Conservation (phyloP, 75 land plant species). For the Pseudotsuga menziesii region DNA sequence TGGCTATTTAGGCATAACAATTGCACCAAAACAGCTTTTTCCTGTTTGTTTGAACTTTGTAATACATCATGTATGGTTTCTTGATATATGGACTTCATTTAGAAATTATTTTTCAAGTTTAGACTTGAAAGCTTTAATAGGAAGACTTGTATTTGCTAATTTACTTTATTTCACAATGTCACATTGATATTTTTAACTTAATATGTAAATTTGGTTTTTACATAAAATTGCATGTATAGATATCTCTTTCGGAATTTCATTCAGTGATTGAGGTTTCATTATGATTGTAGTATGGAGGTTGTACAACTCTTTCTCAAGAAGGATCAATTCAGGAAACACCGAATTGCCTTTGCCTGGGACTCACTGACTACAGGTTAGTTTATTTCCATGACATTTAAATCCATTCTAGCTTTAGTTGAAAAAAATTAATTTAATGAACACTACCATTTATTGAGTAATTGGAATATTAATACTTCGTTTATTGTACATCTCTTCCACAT, state of each 20-base stretch:
- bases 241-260: not conserved
- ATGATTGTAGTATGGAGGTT: slow-evolving; percentile 67
- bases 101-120: not conserved
- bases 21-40: too few species aligned
- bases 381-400: not conserved
- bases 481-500: not conserved
- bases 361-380: slow-evolving; percentile 84
- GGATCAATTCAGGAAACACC: slow-evolving; percentile 15
- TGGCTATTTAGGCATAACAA: too few species aligned
- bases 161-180: not conserved
- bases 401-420: slow-evolving; percentile 1
- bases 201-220: not conserved
- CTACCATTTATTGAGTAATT: not conserved
- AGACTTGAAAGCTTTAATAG: not conserved
- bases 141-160: not conserved
- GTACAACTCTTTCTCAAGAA: slow-evolving; percentile 12
- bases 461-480: not conserved
- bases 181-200: not conserved
- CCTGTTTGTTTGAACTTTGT: too few species aligned
- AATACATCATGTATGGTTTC: too few species aligned
- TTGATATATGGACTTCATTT: too few species aligned
- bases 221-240: not conserved
- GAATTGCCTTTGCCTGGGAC: slow-evolving; percentile 71
- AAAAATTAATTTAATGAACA: not conserved
- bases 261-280: not conserved